A percentile compares a stretch with the other conserved stretches of the same genome.
Conservation (phyloP, 768 basidiomycete species). For the Russula sp. region DNA sequence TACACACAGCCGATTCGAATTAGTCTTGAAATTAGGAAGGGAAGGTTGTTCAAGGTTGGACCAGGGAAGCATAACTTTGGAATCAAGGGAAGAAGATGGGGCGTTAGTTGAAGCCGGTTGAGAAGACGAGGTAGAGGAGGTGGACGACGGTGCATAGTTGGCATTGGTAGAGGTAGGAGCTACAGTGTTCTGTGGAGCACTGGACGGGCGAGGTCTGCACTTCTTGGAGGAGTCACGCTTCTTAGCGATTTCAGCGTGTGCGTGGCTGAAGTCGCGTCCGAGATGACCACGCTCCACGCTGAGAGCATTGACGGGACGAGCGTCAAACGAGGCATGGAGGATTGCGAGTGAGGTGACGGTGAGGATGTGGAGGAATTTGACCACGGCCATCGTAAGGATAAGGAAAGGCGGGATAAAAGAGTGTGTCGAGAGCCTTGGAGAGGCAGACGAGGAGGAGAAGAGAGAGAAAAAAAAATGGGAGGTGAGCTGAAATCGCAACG, state of each 20-base stretch:
- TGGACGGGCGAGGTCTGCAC: slow-evolving; percentile 51
- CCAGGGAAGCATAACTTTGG: slow-evolving; percentile 68
- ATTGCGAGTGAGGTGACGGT: slow-evolving; percentile 58
- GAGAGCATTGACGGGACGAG: slow-evolving; percentile 53
- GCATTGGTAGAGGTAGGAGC: background rate
- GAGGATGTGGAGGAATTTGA: slow-evolving; percentile 56
- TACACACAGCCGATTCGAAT: slow-evolving; percentile 36
- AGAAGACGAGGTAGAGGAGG: slow-evolving; percentile 28
- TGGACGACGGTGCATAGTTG: background rate
- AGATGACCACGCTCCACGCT: slow-evolving; percentile 41
- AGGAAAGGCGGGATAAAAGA: slow-evolving; percentile 8
- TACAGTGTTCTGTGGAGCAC: background rate
- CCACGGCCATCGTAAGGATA: slow-evolving; percentile 43
- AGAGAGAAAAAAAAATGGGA: background rate
- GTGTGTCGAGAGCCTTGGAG: slow-evolving; percentile 1
- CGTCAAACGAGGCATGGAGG: slow-evolving; percentile 48
- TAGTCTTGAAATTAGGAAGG: slow-evolving; percentile 51
- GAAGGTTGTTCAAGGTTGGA: slow-evolving; percentile 47
- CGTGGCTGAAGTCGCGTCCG: slow-evolving; percentile 46
- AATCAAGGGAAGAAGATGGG: background rate
- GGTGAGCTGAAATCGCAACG: no score
- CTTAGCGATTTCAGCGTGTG: slow-evolving; percentile 48
- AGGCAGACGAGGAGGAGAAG: background rate
- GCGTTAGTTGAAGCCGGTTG: slow-evolving; percentile 4
- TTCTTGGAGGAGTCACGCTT: slow-evolving; percentile 47